phyloP scores from a whole-genome alignment of 202 grass and related monocot genomes.

The Schoenoplectus tabernaemontani region DNA sequence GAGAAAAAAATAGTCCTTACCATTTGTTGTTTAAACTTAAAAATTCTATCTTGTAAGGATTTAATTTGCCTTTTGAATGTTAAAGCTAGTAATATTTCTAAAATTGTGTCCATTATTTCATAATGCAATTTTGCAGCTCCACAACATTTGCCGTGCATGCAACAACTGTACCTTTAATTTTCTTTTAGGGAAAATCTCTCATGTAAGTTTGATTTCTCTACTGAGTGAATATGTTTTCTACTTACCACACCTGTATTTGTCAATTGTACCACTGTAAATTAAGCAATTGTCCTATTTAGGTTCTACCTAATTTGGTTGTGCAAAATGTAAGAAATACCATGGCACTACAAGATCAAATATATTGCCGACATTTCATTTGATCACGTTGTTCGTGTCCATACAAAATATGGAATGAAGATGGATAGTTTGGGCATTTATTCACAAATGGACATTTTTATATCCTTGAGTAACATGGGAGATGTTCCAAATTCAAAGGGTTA shows the following conservation, averaged over 20 bases:
- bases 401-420: neutral
- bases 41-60: constrained; percentile 68
- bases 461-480: neutral
- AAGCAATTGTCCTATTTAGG: neutral
- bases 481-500: neutral
- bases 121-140: constrained; percentile 48
- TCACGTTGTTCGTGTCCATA: neutral
- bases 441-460: neutral
- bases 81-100: constrained; percentile 4
- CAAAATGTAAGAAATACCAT: neutral
- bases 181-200: constrained; percentile 97
- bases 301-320: neutral
- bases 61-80: constrained; percentile 17
- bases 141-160: constrained; percentile 72
- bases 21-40: too few relatives aligned
- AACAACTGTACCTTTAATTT: constrained; percentile 78
- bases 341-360: neutral
- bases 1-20: too few relatives aligned
- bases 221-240: neutral
- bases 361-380: neutral
- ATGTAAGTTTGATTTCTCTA: constrained; percentile 51
- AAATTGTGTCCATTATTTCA: constrained; percentile 7
- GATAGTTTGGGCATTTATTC: neutral
- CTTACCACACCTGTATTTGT: neutral
- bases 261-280: neutral